Conservation (phyloP, 2,329 filamentous ascomycete species). For the Penicillium sp. region DNA sequence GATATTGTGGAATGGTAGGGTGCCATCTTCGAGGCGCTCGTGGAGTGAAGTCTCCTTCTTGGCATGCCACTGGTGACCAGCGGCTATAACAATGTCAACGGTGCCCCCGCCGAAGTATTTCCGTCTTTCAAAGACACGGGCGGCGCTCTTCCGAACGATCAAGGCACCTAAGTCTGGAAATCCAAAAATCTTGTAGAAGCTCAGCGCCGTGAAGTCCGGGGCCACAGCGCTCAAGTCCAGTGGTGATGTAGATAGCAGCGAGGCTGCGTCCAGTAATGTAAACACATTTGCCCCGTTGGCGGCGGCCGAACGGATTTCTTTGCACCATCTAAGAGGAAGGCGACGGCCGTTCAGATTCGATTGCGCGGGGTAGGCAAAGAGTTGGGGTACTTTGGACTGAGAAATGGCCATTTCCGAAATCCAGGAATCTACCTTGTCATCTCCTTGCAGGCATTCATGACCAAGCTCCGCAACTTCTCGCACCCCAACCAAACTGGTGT, state of each 20-base stretch:
- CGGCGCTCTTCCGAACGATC: constrained; percentile 73
- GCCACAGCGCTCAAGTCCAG: constrained; percentile 68
- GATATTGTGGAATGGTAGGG: constrained; percentile 86
- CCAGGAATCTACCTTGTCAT: constrained; percentile 67
- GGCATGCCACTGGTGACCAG: constrained; percentile 81
- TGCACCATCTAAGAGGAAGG: constrained; percentile 70
- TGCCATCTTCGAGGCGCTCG: constrained; percentile 85
- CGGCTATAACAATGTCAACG: constrained; percentile 80
- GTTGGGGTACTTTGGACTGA: constrained; percentile 24
- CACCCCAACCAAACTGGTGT: constrained; percentile 83
- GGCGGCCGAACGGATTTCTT: constrained; percentile 43
- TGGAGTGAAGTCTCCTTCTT: constrained; percentile 72
- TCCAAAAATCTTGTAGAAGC: constrained; percentile 97
- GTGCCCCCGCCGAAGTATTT: constrained; percentile 93
- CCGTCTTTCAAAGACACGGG: constrained; percentile 62
- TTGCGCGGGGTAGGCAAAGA: constrained; percentile 86
- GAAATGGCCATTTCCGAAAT: constrained; percentile 39
- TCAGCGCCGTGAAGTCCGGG: constrained; percentile 84
- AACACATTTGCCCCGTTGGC: constrained; percentile 49
- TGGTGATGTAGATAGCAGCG: constrained; percentile 72
- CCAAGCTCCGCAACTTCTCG: constrained; percentile 68
- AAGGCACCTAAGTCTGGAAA: constrained; percentile 89
- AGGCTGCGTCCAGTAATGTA: constrained; percentile 81
- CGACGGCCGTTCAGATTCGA: constrained; percentile 88
- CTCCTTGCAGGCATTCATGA: constrained; percentile 62